Evolutionary conservation across 306 rosid genomes (phyloP), one percentile per base, ranked within the genome.

Genomic region (barrel medic (Medicago truncatula)): DNA sequence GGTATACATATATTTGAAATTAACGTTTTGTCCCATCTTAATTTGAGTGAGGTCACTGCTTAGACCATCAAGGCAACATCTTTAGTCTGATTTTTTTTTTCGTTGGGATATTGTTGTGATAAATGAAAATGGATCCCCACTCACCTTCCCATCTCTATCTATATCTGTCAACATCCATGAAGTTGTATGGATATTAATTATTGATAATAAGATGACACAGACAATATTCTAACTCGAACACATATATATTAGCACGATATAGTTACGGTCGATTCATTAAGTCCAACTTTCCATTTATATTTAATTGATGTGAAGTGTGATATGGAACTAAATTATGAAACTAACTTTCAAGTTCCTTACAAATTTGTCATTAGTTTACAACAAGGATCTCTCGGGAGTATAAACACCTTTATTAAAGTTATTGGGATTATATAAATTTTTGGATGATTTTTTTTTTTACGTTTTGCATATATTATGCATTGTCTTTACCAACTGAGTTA

Each of bases 31-130:
- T 71, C 80, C 49, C 73, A 23, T 67, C 28, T 57, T 68, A 43
- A 20, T 60, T 65, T 62, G 73, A 20, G 56, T 70, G 85, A 83
- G 78, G 87, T 83, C 87, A 83, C 40, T 78, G 86, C 85, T 86
- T 81, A 83, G 79, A 60, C 83, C 75, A 81, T 86, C 57, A 67
- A 73, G 59, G 75, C 59, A 74, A 73, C 47, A 68, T 52, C 61
- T 71, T 39, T 69, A 70, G 1, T 68, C 20, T 57, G 58, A 58
- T 44, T 23, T 76, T 69, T 76, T 69, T 78, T 62, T 63, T 63
- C 43, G 8, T 43, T 72, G 7, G 21, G 77, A 12, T 78, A 83
- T 73, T 64, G 65, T 73, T 68, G 52, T 50, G 77, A 78, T 67
- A 72, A 44, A 53, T 53, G 56, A 76, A 76, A 70, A 65, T 76